These are phyloP conservation scores for Wickerhamomyces xylosicus DNA, from an alignment of 805 yeast species.

Conservation along the genomic window DNA sequence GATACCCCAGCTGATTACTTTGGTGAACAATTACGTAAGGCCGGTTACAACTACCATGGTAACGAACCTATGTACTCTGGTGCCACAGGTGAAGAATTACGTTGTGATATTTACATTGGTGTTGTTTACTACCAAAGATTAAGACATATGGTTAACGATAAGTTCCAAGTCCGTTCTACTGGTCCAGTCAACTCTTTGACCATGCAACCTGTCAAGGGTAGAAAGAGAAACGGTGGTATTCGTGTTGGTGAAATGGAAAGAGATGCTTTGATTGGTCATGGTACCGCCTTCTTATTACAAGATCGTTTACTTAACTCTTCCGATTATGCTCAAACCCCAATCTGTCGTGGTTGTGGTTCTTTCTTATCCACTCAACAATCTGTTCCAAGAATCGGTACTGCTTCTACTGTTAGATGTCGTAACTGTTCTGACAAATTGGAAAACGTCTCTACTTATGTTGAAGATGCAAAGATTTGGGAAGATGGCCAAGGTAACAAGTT, in stretches of 20 bases:
- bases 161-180: constrained; percentile 97
- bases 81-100: constrained; percentile 93
- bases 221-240: constrained; percentile 98
- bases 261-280: constrained; percentile 97
- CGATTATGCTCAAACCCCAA: constrained; percentile 84
- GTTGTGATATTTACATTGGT: constrained; percentile 94
- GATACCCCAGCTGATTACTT: constrained; percentile 97
- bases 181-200: constrained; percentile 96
- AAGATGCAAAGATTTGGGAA: constrained; percentile 83
- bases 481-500: constrained; percentile 92
- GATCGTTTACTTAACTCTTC: constrained; percentile 92
- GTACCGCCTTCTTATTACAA: constrained; percentile 89
- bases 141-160: constrained; percentile 99
- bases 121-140: constrained; percentile 96
- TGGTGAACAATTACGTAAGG: constrained; percentile 78
- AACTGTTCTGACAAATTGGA: constrained; percentile 76
- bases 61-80: constrained; percentile 99
- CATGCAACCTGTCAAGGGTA: constrained; percentile 99
- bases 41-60: constrained; percentile 97
- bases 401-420: constrained; percentile 76
- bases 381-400: constrained; percentile 83
- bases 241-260: constrained; percentile 99
- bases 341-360: constrained; percentile 92
- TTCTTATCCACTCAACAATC: constrained; percentile 80
- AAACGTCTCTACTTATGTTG: constrained; percentile 39